A percentile compares a stretch with the other conserved stretches of the same genome.
Evolutionary conservation across 371 early-diverging fungal species (phyloP).

Genomic region (Dichotomocladium elegans): DNA sequence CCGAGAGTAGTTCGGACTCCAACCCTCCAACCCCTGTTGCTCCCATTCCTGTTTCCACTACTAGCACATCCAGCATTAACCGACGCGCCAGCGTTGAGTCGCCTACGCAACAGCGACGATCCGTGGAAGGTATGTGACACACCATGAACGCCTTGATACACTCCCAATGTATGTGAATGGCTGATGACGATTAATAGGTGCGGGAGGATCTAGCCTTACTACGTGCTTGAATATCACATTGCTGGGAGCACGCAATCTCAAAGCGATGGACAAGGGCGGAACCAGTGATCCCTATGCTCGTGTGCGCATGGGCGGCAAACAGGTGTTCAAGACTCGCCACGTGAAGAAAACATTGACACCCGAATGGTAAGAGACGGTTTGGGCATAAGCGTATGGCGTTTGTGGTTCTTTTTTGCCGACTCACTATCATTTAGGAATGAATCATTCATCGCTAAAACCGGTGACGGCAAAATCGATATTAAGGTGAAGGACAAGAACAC

Average conservation of each 20-base stretch:
- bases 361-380: conserved; percentile 57
- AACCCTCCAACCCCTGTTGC: background rate
- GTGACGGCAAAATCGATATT: conserved; percentile 45
- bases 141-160: background rate
- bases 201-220: conserved; percentile 5
- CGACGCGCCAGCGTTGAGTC: conserved; percentile 7
- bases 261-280: conserved; percentile 58
- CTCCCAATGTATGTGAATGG: too few relatives aligned
- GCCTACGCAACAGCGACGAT: background rate
- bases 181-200: background rate
- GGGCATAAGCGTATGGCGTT: too few relatives aligned
- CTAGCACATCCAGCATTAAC: conserved; percentile 1
- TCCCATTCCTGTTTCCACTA: conserved; percentile 4
- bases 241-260: conserved; percentile 52
- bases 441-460: conserved; percentile 22
- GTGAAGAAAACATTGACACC: conserved; percentile 77
- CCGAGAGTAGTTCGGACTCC: conserved; percentile 6
- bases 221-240: conserved; percentile 41
- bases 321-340: conserved; percentile 70
- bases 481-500: conserved; percentile 70
- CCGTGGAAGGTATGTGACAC: background rate
- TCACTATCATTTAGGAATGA: conserved; percentile 16
- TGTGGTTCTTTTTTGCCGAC: too few relatives aligned
- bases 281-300: conserved; percentile 63
- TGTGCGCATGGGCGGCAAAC: conserved; percentile 57